Percentiles rank a stretch among this genome's conserved stretches.
These are phyloP conservation scores for Penicillium crustosum DNA, from an alignment of 2,329 filamentous ascomycete species.

Conservation along the genomic window DNA sequence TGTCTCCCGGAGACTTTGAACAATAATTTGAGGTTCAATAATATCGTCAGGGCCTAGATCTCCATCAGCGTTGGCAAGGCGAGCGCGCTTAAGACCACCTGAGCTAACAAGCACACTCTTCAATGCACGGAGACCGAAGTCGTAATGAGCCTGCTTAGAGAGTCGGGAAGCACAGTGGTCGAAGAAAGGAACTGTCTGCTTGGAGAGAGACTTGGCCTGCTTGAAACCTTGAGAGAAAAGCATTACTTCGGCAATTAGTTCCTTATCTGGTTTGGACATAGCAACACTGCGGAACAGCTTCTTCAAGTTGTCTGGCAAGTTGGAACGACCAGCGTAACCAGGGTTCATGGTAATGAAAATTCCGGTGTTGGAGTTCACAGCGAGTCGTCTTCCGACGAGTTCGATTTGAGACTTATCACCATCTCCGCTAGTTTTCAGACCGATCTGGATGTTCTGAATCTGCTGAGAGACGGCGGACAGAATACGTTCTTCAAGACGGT, in stretches of 20 bases:
- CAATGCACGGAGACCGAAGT: conserved; percentile 94
- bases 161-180: conserved; percentile 78
- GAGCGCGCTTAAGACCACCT: conserved; percentile 82
- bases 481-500: conserved; percentile 96
- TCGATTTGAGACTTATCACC: conserved; percentile 89
- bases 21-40: conserved; percentile 94
- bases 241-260: conserved; percentile 99
- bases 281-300: conserved; percentile 98
- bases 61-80: conserved; percentile 61
- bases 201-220: conserved; percentile 88
- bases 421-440: conserved; percentile 78
- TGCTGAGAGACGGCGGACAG: conserved; percentile 97
- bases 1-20: conserved; percentile 96
- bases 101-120: conserved; percentile 99
- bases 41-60: conserved; percentile 65
- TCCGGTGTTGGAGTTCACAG: conserved; percentile 88
- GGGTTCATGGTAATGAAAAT: conserved; percentile 99
- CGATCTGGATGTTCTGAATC: conserved; percentile 98
- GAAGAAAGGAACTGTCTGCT: conserved; percentile 97
- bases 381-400: conserved; percentile 84
- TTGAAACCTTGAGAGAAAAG: conserved; percentile 99
- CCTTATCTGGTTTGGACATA: conserved; percentile 99
- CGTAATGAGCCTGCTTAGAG: conserved; percentile 97
- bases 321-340: conserved; percentile 95
- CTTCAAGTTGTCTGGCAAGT: conserved; percentile 97